Evolutionary conservation across 2,329 filamentous ascomycete genomes (phyloP).

Genomic region (Falciphora oryzae): DNA sequence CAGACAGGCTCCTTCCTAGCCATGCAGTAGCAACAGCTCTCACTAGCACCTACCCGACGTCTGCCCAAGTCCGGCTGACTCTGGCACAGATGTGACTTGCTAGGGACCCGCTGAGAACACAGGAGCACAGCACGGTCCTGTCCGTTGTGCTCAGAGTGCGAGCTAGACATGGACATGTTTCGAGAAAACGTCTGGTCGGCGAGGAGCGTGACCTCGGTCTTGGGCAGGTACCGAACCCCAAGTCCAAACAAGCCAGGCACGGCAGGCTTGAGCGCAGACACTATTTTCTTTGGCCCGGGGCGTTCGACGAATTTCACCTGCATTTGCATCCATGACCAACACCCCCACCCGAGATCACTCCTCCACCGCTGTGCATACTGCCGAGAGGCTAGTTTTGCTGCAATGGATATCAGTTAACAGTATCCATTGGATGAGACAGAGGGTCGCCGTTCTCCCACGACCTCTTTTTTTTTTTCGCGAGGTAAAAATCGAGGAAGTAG

Average conservation of each 20-base stretch:
- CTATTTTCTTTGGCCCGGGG: background rate
- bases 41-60: no score
- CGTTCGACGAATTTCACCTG: background rate
- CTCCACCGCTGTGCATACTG: background rate
- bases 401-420: background rate
- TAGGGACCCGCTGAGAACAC: background rate
- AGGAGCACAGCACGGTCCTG: background rate
- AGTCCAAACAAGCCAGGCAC: background rate
- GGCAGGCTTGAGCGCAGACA: background rate
- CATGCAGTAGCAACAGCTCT: no score
- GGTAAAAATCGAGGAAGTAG: background rate
- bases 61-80: no score
- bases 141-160: background rate
- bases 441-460: no score
- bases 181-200: background rate
- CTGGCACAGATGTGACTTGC: background rate
- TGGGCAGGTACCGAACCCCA: background rate
- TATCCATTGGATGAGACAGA: background rate
- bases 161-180: background rate
- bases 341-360: background rate
- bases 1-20: no score
- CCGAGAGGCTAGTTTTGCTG: background rate
- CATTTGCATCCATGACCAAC: background rate
- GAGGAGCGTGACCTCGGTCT: background rate
- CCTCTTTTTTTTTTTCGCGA: background rate